Base-by-base conservation (phyloP, 768 basidiomycete genomes). In the Russula abietina region DNA sequence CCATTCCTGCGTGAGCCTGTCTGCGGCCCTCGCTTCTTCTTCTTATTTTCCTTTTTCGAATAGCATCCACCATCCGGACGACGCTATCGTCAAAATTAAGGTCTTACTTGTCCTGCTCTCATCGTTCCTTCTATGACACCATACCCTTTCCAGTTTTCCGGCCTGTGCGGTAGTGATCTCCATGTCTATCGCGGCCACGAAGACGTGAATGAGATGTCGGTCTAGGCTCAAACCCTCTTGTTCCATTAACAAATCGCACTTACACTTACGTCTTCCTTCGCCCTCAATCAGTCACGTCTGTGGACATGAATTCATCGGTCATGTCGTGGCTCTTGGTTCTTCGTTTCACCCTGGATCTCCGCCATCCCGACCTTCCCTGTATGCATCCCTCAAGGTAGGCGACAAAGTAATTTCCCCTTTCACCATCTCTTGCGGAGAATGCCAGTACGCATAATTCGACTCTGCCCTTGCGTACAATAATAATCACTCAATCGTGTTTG, bases 351-450 rank as follows among this genome's bases (percentile, higher is more conserved):
- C 73, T 8, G 67, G 73, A 8, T 72, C 71, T 9, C 72, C 69
- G 5, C 65, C 75, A 48, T 83, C 79, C 49, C 78, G 89, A 52
- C 88, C 89, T 1, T 69, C 71, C 28, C 74, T 89, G 19, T 91
- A 91, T 65, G 76, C 83, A 0, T 81, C 75, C 26, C 77, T 92
- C 57, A 82, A 79, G 59, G 72, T 89, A 7, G 89, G 89, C 6
- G 86, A 92, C 70, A 87, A 84, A 69, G 87, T 92, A 16, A 84
- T 92, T 26, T 84, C 88, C 1, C 88, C 91, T 3, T 92, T 91
- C 73, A 89, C 89, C 0, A 79, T 81, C n/a, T 88, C 83, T 54
- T 93, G 91, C 66, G 86, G 85, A n/a, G 89, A 91, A 70, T 93
- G 91, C 80, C 82, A 86, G 89, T 92, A 63, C 69, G 65, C 60